Evolutionary conservation across 2,329 filamentous ascomycete species (phyloP), one percentile per base, ranked within the genome.

Genomic region (Bimuria novae-zelandiae): DNA sequence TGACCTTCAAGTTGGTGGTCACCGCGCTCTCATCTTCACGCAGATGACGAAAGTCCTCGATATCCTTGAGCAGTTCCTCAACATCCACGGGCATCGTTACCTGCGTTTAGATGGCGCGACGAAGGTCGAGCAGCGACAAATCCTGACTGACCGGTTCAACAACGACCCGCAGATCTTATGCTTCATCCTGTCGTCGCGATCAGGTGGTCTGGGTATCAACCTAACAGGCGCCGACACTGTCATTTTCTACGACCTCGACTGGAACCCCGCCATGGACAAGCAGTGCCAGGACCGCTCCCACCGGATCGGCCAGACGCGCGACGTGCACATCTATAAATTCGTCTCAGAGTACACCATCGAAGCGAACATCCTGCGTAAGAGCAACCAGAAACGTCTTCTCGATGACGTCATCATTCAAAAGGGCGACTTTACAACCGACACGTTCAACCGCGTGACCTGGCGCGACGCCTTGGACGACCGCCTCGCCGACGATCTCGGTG

Each of bases 211-310:
- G 0, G 94, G 94, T 52, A 96, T 99, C 78, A 99, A 99, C 66
- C 81, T 99, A 37, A 97, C 93, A 0, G 94, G 94, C 43, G 94
- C 94, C 4, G 94, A 97, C 72, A 96, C 92, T 0, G 94, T 99
- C 65, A 97, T 99, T 61, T 99, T 99, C 75, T 99, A 97, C 75
- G 94, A 99, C 68, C 87, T 97, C 54, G 94, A 99, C 72, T 99
- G 95, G 95, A 99, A 99, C 67, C 94, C 94, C 0, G 94, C 95
- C 46, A 99, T 99, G 94, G 94, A 99, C 78, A 96, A 96, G 75
- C 94, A 99, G 75, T 99, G 94, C 67, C 95, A 99, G 76, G 95
- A 99, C 72, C 86, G 94, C 65, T 95, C 91, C 66, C 94, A 99
- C 76, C 90, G 94, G 61, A 99, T 99, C 62, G 94, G 94, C 1